phyloP scores from a whole-genome alignment of 257 asterid species.

The Agastache rugosa region DNA sequence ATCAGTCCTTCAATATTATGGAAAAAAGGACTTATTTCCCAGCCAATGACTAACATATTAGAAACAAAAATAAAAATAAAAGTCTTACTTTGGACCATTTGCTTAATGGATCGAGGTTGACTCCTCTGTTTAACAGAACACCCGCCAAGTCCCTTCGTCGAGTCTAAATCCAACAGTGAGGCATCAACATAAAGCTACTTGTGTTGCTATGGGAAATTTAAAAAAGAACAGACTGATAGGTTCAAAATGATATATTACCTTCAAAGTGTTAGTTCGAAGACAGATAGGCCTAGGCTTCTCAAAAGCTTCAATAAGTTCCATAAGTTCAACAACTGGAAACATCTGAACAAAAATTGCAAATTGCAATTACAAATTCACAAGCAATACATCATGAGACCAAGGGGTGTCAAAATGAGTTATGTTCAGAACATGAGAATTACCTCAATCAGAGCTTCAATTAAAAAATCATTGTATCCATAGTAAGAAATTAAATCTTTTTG shows the following conservation, averaged over 20 bases:
- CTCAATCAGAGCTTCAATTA: constrained; percentile 81
- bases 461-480: constrained; percentile 91
- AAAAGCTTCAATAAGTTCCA: constrained; percentile 94
- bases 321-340: constrained; percentile 86
- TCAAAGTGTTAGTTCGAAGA: constrained; percentile 85
- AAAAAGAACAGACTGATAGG: neutral
- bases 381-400: constrained; percentile 17
- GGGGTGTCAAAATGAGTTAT: neutral
- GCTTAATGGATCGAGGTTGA: constrained; percentile 93
- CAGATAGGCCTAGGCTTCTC: constrained; percentile 95
- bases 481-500: constrained; percentile 69
- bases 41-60: neutral
- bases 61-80: constrained; percentile 10
- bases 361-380: constrained; percentile 30
- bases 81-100: constrained; percentile 93
- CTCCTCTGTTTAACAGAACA: constrained; percentile 90
- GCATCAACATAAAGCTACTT: constrained; percentile 32
- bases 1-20: constrained; percentile 8
- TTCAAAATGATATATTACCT: constrained; percentile 49
- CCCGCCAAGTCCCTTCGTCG: constrained; percentile 98
- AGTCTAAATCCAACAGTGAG: constrained; percentile 51
- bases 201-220: constrained; percentile 15
- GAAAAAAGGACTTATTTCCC: neutral
- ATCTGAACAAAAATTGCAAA: constrained; percentile 53
- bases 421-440: constrained; percentile 43